phyloP scores from a whole-genome alignment of 352 stramenopile species.

The Pythium oligandrum region DNA sequence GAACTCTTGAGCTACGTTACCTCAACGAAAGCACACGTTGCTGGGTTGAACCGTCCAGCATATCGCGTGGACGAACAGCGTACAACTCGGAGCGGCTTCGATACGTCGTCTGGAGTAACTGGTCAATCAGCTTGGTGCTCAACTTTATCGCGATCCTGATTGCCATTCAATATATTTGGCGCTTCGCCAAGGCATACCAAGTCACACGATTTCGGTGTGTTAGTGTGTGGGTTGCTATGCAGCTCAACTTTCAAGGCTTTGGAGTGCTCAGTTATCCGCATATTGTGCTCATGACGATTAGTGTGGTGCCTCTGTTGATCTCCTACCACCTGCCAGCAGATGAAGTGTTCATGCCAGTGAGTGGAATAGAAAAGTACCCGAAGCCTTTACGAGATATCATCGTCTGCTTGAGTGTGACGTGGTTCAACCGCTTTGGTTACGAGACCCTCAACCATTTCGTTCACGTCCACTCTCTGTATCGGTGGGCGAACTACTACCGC shows the following conservation, averaged over 20 bases:
- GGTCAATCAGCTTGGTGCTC: constrained; percentile 35
- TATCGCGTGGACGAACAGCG: constrained; percentile 14
- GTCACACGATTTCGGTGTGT: constrained; percentile 21
- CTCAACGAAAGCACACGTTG: constrained; percentile 31
- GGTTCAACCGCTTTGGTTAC: constrained; percentile 28
- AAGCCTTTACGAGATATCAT: constrained; percentile 24
- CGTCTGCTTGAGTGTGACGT: constrained; percentile 21
- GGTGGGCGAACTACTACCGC: constrained; percentile 21
- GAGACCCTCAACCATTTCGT: constrained; percentile 24
- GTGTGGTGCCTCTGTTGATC: constrained; percentile 22
- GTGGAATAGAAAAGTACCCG: constrained; percentile 5
- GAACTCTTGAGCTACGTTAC: constrained; percentile 29
- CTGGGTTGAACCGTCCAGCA: constrained; percentile 28
- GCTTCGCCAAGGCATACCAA: constrained; percentile 18
- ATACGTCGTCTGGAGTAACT: constrained; percentile 32
- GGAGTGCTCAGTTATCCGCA: constrained; percentile 25
- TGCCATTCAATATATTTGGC: constrained; percentile 17
- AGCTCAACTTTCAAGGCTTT: constrained; percentile 34
- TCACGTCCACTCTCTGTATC: constrained; percentile 11
- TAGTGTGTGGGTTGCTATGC: constrained; percentile 24
- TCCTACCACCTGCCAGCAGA: constrained; percentile 27
- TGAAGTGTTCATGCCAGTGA: constrained; percentile 23
- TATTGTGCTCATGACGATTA: constrained; percentile 26
- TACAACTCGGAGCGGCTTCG: constrained; percentile 22
- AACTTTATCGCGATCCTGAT: constrained; percentile 27